Conservation (phyloP, 257 asterid genomes). For the Eustoma russellianum region DNA sequence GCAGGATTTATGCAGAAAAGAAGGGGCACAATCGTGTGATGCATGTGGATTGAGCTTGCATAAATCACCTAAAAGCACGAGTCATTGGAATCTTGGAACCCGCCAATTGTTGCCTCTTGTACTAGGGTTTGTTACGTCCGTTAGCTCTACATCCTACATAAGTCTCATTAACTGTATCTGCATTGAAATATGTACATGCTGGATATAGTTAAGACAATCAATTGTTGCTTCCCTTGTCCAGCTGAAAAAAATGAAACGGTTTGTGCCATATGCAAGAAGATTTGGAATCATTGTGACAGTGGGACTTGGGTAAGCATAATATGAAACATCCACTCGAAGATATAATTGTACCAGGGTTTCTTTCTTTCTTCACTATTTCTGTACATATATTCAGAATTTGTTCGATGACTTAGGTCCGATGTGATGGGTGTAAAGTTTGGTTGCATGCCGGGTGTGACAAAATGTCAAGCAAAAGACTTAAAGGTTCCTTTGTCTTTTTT, state of each 20-base stretch:
- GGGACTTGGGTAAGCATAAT: conserved; percentile 87
- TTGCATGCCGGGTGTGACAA: conserved; percentile 95
- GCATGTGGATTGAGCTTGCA: conserved; percentile 60
- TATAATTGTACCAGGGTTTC: no score
- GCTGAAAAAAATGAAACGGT: conserved; percentile 78
- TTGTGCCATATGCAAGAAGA: conserved; percentile 92
- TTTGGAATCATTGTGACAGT: conserved; percentile 58
- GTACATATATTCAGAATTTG: not conserved
- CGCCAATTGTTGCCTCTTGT: conserved; percentile 67
- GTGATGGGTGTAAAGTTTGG: conserved; percentile 98
- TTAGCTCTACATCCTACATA: conserved; percentile 7
- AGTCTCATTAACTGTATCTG: conserved; percentile 6
- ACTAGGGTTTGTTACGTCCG: conserved; percentile 62
- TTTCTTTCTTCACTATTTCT: conserved; percentile 6
- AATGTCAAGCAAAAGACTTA: conserved; percentile 38
- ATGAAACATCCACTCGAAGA: no score
- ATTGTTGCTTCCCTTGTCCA: conserved; percentile 27
- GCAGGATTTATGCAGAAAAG: conserved; percentile 45
- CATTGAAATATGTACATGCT: conserved; percentile 5
- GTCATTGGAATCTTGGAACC: conserved; percentile 37
- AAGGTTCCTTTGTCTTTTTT: conserved; percentile 38
- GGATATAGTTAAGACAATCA: not conserved
- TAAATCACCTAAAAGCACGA: conserved; percentile 38
- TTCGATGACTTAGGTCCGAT: conserved; percentile 49
- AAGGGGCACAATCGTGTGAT: conserved; percentile 56